Base-by-base conservation (phyloP, 1,284 basidiomycete species). In the Apiotrichum veenhuisii region DNA sequence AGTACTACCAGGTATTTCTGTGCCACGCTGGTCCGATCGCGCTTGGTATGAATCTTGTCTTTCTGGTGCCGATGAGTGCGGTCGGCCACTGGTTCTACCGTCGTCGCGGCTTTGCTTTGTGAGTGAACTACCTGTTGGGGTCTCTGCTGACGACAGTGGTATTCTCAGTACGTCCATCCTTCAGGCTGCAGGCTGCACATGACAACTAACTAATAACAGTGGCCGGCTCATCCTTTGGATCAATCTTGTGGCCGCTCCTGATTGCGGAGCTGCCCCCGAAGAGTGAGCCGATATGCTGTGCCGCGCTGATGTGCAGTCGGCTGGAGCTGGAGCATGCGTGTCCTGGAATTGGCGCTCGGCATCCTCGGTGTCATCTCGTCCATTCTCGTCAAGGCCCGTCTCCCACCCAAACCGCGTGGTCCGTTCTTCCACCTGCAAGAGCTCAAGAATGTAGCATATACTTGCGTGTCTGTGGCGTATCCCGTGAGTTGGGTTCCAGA, bases 21-120 rank as follows among this genome's bases (percentile, higher is more conserved):
- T 64, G 61, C 43, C 69, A 71, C 38, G 63, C 61, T 10, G 52
- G 61, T 9, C 50, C 66, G 27, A 62, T 71, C 15, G 54, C 66
- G 12, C 26, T 61, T 4, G 70, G 70, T n/a, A 69, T 65, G 47
- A 63, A 67, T 27, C 52, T 67, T 4, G 54, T 67, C 64, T 67
- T 73, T 47, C 67, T 73, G 27, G 62, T 59, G 9, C 66, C 69
- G 2, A 50, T 73, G 42, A 64, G 64, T n/a, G 59, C 64, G 15
- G 58, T 67, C 8, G 64, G 66, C 10, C 68, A 71, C 38, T 73
- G 71, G 71, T 73, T 73, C 55, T 54, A 52, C 15, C 33, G 52
- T n/a, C 57, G 53, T 27, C 54, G 66, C 42, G 70, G 69, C 3
- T 51, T 73, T 43, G 71, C 71, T 14, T 67, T 69, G 64, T 68